phyloP scores from a whole-genome alignment of 108 stramenopile species.

The Ochromonas danica region DNA sequence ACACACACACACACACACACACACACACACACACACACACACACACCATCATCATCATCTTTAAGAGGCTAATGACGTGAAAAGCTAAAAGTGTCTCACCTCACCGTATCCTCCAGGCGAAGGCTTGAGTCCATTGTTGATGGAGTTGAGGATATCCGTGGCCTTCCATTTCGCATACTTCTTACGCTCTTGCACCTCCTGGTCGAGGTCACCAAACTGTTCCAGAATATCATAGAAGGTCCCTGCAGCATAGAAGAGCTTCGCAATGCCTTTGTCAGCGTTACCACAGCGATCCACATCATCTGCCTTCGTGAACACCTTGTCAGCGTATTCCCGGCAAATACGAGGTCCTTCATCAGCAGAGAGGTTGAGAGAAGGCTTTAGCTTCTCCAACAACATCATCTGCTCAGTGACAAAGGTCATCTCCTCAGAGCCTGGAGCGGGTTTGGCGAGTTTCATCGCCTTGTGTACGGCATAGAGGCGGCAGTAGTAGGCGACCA shows the following conservation, averaged over 20 bases:
- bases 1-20: no score
- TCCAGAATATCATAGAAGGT: conserved; percentile 79
- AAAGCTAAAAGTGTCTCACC: no score
- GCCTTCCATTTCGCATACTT: conserved; percentile 88
- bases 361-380: conserved; percentile 22
- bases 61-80: no score
- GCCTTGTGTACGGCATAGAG: conserved; percentile 76
- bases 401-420: conserved; percentile 20
- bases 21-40: no score
- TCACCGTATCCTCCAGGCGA: conserved; percentile 70
- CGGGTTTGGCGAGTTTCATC: conserved; percentile 57
- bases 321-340: conserved; percentile 16
- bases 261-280: conserved; percentile 73
- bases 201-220: conserved; percentile 64
- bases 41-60: no score
- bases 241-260: conserved; percentile 84
- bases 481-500: conserved; percentile 83
- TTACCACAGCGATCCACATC: conserved; percentile 68
- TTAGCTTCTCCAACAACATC: conserved; percentile 25
- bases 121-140: conserved; percentile 76
- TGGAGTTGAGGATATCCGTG: conserved; percentile 83
- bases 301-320: conserved; percentile 81
- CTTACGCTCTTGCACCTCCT: conserved; percentile 32
- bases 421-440: conserved; percentile 49
- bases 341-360: conserved; percentile 21